Conservation (phyloP, 805 yeast species). For the Yarrowia sp. region DNA sequence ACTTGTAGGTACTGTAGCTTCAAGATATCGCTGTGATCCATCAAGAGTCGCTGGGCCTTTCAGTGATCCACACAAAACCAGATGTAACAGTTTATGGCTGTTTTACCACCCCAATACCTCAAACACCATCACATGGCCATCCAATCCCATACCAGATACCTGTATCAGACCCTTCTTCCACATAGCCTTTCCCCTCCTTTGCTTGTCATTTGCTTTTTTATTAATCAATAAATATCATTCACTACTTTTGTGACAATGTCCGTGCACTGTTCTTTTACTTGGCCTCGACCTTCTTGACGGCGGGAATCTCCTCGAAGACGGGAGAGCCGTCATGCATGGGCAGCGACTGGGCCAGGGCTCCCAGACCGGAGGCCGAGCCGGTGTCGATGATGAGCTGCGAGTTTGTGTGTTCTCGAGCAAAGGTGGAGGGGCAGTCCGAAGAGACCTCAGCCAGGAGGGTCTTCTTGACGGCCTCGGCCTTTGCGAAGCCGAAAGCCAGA, state of each 20-base stretch:
- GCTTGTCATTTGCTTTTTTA: no score
- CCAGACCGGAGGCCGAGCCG: conserved; percentile 52
- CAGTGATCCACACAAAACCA: no score
- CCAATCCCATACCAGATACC: no score
- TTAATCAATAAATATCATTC: conserved; percentile 34
- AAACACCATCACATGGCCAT: no score
- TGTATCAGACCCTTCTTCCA: no score
- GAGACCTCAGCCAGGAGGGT: conserved; percentile 55
- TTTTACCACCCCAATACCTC: no score
- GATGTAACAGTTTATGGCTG: no score
- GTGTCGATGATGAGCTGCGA: conserved; percentile 56
- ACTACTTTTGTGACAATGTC: conserved; percentile 3
- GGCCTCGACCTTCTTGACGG: conserved; percentile 27
- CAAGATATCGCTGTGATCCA: no score
- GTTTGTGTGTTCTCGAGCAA: conserved; percentile 57
- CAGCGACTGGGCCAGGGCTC: conserved; percentile 32
- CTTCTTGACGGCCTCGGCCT: conserved; percentile 57
- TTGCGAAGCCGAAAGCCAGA: conserved; percentile 59
- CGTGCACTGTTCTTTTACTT: neutral
- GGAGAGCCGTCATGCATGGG: conserved; percentile 22
- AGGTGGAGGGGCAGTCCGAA: conserved; percentile 58
- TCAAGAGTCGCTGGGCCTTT: no score
- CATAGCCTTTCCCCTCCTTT: no score
- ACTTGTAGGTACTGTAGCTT: no score
- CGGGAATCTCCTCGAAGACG: conserved; percentile 6